Evolutionary conservation across 2,329 filamentous ascomycete genomes (phyloP).

Genomic region (Akanthomyces lecanii): DNA sequence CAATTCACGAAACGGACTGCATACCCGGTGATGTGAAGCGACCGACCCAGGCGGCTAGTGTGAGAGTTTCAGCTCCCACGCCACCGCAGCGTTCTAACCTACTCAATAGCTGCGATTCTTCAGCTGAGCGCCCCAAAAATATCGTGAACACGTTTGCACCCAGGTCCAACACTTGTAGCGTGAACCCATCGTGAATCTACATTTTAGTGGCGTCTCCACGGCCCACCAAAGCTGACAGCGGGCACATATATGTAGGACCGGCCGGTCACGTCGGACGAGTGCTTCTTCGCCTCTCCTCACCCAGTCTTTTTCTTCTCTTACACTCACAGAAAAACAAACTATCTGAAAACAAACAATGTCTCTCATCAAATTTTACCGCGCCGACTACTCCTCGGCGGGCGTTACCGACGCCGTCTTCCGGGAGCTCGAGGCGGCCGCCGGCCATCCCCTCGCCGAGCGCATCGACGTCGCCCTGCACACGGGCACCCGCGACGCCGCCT

Average conservation of each 20-base stretch:
- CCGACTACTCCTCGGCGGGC: slow-evolving; percentile 12
- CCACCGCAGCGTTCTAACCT: neutral
- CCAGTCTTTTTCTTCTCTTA: neutral
- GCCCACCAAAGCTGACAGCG: neutral
- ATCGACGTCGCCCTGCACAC: slow-evolving; percentile 5
- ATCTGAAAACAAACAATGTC: neutral
- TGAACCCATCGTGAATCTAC: slow-evolving; percentile 4
- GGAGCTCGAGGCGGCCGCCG: slow-evolving; percentile 16
- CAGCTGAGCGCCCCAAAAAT: neutral
- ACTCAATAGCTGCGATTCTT: neutral
- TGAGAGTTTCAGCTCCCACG: neutral
- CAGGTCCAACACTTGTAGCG: neutral
- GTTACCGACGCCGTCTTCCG: slow-evolving; percentile 17
- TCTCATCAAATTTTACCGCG: slow-evolving; percentile 17
- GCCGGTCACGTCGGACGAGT: neutral
- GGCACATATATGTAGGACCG: neutral
- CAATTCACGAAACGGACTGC: too few species aligned
- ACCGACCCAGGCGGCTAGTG: too few species aligned
- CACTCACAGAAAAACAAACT: neutral
- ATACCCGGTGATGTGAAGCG: neutral
- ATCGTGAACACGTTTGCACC: neutral
- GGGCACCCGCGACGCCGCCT: slow-evolving; percentile 1
- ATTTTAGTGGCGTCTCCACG: neutral
- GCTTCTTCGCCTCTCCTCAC: neutral
- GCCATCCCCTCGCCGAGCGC: slow-evolving; percentile 6